These are phyloP conservation scores for Viridothelium virens DNA, from an alignment of 495 filamentous ascomycete genomes.

Conservation along the genomic window DNA sequence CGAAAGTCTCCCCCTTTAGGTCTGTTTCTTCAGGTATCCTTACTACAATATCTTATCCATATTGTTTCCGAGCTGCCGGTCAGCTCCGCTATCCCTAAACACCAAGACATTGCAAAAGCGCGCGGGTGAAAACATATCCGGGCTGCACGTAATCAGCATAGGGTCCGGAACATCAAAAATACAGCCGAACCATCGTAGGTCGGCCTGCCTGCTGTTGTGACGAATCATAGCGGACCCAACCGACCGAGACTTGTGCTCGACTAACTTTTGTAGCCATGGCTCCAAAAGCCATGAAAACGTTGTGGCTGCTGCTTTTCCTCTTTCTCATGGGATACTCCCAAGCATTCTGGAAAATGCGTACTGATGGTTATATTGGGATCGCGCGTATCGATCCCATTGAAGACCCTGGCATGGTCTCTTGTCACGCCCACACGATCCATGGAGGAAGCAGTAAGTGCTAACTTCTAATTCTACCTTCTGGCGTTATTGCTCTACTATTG, in stretches of 20 bases:
- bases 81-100: background rate
- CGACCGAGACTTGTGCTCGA: background rate
- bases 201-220: background rate
- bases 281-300: background rate
- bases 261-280: background rate
- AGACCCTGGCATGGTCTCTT: conserved; percentile 46
- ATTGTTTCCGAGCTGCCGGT: background rate
- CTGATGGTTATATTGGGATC: conserved; percentile 40
- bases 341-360: conserved; percentile 35
- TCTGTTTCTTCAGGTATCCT: background rate
- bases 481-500: too few relatives aligned
- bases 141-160: too few relatives aligned
- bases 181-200: background rate
- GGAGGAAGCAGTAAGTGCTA: conserved; percentile 43
- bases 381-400: conserved; percentile 68
- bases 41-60: background rate
- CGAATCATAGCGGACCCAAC: background rate
- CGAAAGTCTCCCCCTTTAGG: background rate
- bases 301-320: conserved; percentile 9
- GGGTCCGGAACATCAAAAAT: background rate
- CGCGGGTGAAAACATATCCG: too few relatives aligned
- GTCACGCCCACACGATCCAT: conserved; percentile 66
- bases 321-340: conserved; percentile 23
- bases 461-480: background rate
- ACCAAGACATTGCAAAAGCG: background rate